Evolutionary conservation across 306 rosid species (phyloP).

Genomic region (Purshia tridentata): DNA sequence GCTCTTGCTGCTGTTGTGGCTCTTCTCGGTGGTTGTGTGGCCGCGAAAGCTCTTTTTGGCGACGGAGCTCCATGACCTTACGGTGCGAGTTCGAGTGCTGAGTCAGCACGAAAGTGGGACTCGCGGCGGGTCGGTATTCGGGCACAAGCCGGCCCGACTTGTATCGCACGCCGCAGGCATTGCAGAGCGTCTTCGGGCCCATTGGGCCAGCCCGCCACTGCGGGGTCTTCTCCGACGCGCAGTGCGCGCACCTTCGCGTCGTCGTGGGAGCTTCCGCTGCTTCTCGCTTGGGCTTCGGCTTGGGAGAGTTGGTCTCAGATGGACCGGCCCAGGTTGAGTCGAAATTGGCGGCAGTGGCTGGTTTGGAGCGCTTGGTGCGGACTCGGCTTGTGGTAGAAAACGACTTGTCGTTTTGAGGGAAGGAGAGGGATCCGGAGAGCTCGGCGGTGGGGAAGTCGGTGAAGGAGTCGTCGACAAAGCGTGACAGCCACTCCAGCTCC

Average conservation of each 20-base stretch:
- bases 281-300: slow-evolving; percentile 3
- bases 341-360: no score
- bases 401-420: slow-evolving; percentile 25
- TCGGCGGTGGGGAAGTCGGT: slow-evolving; percentile 23
- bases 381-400: slow-evolving; percentile 35
- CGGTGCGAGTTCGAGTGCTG: slow-evolving; percentile 77
- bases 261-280: background rate
- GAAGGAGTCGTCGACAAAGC: slow-evolving; percentile 62
- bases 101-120: slow-evolving; percentile 58
- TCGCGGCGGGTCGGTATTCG: slow-evolving; percentile 61
- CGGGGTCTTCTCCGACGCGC: slow-evolving; percentile 62
- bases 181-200: slow-evolving; percentile 71
- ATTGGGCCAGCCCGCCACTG: slow-evolving; percentile 72
- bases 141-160: slow-evolving; percentile 67
- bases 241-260: slow-evolving; percentile 47
- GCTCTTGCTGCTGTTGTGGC: slow-evolving; percentile 8
- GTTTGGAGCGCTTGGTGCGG: slow-evolving; percentile 30
- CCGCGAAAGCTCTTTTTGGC: slow-evolving; percentile 35
- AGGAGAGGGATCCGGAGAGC: background rate
- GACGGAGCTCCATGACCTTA: slow-evolving; percentile 61
- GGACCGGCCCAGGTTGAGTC: background rate
- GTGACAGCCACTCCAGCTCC: slow-evolving; percentile 70
- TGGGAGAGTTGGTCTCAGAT: background rate
- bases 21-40: background rate
- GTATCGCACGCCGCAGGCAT: slow-evolving; percentile 66